Conservation (phyloP, 2,329 filamentous ascomycete species). For the Aspergillus spinulosporus region DNA sequence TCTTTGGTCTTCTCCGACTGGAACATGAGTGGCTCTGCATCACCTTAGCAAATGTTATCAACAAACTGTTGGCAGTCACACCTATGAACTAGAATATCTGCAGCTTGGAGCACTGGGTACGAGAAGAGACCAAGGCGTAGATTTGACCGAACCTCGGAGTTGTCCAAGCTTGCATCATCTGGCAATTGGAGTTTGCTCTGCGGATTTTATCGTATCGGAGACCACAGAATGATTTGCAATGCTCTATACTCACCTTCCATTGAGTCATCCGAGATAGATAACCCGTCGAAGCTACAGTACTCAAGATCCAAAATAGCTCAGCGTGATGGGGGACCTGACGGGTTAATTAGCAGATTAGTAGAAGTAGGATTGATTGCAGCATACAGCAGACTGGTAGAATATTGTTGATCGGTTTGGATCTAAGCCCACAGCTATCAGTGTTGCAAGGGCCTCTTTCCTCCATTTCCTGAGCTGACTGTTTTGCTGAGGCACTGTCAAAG, state of each 20-base stretch:
- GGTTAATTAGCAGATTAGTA: background rate
- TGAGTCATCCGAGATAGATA: conserved; percentile 97
- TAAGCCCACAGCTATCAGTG: conserved; percentile 79
- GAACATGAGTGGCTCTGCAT: conserved; percentile 80
- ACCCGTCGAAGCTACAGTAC: conserved; percentile 85
- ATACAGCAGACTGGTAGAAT: conserved; percentile 78
- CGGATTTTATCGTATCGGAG: no score
- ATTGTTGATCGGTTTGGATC: conserved; percentile 73
- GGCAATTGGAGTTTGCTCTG: conserved; percentile 72
- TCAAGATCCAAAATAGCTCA: conserved; percentile 96
- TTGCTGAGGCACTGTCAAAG: conserved; percentile 77
- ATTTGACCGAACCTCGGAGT: conserved; percentile 56
- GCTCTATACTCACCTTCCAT: conserved; percentile 72
- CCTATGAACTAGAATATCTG: conserved; percentile 86
- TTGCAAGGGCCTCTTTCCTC: conserved; percentile 74
- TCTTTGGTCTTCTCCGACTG: conserved; percentile 90
- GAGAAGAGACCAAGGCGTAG: conserved; percentile 90
- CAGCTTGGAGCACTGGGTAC: conserved; percentile 93
- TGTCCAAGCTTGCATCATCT: conserved; percentile 60
- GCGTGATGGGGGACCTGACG: conserved; percentile 71
- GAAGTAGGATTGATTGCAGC: conserved; percentile 25
- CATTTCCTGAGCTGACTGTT: conserved; percentile 61
- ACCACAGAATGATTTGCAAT: background rate
- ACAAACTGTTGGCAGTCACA: conserved; percentile 34
- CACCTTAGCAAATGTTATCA: conserved; percentile 19